Conservation (phyloP, 257 asterid species). For the Nicotiana otophora region DNA sequence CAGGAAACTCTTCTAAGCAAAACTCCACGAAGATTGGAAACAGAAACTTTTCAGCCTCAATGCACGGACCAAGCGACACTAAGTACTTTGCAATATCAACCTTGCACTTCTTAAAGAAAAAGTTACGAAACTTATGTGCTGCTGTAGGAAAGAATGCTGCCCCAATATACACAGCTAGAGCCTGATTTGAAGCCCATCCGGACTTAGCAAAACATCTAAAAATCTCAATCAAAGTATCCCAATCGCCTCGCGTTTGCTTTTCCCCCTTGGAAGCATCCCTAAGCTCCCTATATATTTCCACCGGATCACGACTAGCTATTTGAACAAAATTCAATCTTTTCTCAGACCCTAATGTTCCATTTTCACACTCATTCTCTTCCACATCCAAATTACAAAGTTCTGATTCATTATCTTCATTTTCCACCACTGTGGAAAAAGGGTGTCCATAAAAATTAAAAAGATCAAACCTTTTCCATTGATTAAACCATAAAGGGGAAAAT, state of each 20-base stretch:
- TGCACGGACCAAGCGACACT: conserved; percentile 59
- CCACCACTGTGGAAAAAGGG: conserved; percentile 34
- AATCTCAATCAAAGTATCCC: conserved; percentile 48
- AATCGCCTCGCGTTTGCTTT: conserved; percentile 35
- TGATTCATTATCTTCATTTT: background rate
- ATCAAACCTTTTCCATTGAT: conserved; percentile 14
- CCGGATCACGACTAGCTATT: conserved; percentile 46
- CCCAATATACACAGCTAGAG: conserved; percentile 76
- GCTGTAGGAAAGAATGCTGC: conserved; percentile 73
- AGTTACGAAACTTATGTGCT: conserved; percentile 43
- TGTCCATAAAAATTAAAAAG: conserved; percentile 16
- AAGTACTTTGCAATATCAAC: conserved; percentile 50
- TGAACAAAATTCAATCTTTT: conserved; percentile 25
- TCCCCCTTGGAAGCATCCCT: conserved; percentile 25
- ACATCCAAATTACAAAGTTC: conserved; percentile 17
- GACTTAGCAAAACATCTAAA: conserved; percentile 53
- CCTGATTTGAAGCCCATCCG: conserved; percentile 82
- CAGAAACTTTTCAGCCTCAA: conserved; percentile 61
- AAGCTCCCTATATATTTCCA: conserved; percentile 58
- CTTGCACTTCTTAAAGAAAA: conserved; percentile 47
- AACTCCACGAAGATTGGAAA: conserved; percentile 85
- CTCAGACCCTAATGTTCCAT: conserved; percentile 14
- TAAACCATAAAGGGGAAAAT: conserved; percentile 12
- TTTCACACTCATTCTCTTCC: conserved; percentile 20
- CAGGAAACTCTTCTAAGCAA: conserved; percentile 65